Percentiles rank a stretch among this genome's conserved stretches.
phyloP scores from a whole-genome alignment of 75 land plant species.

The Cryptomeria japonica region DNA sequence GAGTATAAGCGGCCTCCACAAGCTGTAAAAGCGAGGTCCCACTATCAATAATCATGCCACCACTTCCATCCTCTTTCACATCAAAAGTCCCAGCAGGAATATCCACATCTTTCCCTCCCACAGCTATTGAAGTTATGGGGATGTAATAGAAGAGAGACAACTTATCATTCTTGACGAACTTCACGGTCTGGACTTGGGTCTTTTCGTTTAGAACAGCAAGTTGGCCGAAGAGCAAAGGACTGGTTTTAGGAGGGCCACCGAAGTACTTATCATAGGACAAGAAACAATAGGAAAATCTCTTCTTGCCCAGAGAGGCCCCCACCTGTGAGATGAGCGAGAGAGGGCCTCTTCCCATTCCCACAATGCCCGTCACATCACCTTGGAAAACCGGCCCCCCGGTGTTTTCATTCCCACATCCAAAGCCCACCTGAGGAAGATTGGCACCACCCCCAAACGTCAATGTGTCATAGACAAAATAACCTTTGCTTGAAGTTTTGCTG shows the following conservation, averaged over 20 bases:
- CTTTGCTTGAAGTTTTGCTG: too few species aligned
- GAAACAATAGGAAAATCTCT: slow-evolving; percentile 37
- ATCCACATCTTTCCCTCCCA: slow-evolving; percentile 14
- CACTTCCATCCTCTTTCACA: slow-evolving; percentile 6
- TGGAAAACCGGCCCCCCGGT: not conserved
- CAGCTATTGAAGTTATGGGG: slow-evolving; percentile 1
- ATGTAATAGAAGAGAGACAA: slow-evolving; percentile 23
- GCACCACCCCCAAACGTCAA: too few species aligned
- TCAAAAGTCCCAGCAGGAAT: slow-evolving; percentile 19
- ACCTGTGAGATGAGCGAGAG: slow-evolving; percentile 28
- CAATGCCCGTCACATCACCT: not conserved
- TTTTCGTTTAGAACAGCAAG: not conserved
- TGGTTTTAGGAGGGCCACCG: slow-evolving; percentile 13
- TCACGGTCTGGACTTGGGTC: too few species aligned
- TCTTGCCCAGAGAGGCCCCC: slow-evolving; percentile 6
- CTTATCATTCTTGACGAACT: not conserved
- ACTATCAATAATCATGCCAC: slow-evolving; percentile 29
- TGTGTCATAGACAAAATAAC: too few species aligned
- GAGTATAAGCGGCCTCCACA: slow-evolving; percentile 8
- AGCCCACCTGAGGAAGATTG: too few species aligned
- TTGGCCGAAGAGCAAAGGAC: slow-evolving; percentile 26
- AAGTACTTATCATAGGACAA: not conserved
- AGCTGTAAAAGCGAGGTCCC: slow-evolving; percentile 25
- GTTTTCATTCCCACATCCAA: too few species aligned
- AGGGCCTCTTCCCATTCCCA: slow-evolving; percentile 28